Evolutionary conservation across 129 eudicot genomes (phyloP).

Genomic region (Lactuca sativa): DNA sequence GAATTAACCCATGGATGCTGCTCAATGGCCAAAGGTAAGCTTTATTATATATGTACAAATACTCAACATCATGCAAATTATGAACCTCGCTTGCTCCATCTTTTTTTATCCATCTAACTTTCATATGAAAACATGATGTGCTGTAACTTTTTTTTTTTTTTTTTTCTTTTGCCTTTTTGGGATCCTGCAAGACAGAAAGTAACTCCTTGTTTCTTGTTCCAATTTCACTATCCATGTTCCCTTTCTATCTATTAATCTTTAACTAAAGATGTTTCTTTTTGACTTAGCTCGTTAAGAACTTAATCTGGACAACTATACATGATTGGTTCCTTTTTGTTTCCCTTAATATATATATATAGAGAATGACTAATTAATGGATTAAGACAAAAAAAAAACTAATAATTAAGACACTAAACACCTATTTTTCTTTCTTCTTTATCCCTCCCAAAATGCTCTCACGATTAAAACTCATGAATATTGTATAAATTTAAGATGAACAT

Average conservation of each 20-base stretch:
- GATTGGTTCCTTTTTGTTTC: neutral
- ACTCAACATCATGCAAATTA: constrained; percentile 1
- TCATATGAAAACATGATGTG: neutral
- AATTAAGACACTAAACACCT: neutral
- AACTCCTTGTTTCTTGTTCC: constrained; percentile 15
- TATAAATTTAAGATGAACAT: no score
- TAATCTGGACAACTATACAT: neutral
- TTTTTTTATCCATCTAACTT: neutral
- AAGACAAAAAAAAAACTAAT: no score
- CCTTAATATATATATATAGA: neutral
- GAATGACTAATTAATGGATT: no score
- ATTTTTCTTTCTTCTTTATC: no score
- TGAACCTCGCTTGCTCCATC: no score
- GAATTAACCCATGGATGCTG: constrained; percentile 41
- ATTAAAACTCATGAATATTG: neutral
- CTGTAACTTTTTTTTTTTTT: neutral
- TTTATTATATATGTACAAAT: neutral
- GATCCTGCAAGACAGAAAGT: constrained; percentile 22
- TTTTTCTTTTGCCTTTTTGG: constrained; percentile 20
- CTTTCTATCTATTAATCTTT: constrained; percentile 1
- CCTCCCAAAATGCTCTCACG: neutral
- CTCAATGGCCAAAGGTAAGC: constrained; percentile 60
- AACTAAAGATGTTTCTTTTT: neutral
- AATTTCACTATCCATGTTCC: neutral
- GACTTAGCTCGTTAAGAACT: neutral